Base-by-base conservation (phyloP, 129 eudicot genomes). In the Ambrosia artemisiifolia region DNA sequence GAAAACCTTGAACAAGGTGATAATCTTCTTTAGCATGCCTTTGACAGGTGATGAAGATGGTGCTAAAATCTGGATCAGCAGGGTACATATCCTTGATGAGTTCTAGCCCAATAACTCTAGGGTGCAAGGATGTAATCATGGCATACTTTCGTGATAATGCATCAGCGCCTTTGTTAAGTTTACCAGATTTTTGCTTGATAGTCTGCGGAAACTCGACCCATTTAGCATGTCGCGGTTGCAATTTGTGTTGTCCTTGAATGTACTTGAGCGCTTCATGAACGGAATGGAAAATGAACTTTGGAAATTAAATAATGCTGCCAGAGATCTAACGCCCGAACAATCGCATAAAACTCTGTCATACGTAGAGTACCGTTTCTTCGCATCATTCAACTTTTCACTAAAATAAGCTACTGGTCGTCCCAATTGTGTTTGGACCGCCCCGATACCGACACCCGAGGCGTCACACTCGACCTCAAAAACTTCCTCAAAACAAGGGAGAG, bases 261-360 rank as follows among this genome's bases (percentile, higher is more conserved):
- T 36, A 36, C 0, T 36, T 36, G 7, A 69, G 19, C 0, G 63
- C 49, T 9, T 53, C 47, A 4, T 35, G 49, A 57, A 18, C 61
- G 0, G 66, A 57, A 19, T 55, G 64, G 9, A 55, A 0, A 5
- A 71, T 35, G 5, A 54, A 71, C 38, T 0, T 55, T 38, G 14
- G 64, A 35, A 0, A 36, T 56, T 3, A 71, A 38, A 11, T 70
- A 70, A 10, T 49, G 63, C 0, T 32, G 11, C 63, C 17, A 49
- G 50, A 14, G 46, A 36, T 36, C 8, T 5, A 36, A 36, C 2
- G 43, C 43, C 7, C 6, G 6, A 7, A 36, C 5, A 8, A 48
- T 69, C 1, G 63, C 74, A 3, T 50, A 69, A 17, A 69, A 69
- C 30, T 69, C 63, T 49, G n/a, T 69, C 61, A 6, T 69, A 69